Percentiles rank a stretch among this genome's conserved stretches.
These are phyloP conservation scores for Cephalotrichum gorgonifer DNA, from an alignment of 2,329 filamentous ascomycete species.

Conservation along the genomic window DNA sequence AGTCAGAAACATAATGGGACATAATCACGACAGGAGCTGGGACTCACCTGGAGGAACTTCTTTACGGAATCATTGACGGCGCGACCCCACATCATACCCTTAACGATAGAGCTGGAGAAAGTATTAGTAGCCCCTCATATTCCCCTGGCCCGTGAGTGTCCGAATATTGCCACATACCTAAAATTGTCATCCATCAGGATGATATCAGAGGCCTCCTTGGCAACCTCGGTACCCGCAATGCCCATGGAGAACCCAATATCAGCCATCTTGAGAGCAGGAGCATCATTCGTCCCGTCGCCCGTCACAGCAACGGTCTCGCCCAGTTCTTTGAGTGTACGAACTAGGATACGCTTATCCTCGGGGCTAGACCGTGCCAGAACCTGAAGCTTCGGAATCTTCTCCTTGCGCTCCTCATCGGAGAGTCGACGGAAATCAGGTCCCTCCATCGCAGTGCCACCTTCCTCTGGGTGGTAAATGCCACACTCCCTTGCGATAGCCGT, in stretches of 20 bases:
- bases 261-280: slow-evolving; percentile 48
- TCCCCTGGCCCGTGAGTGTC: not conserved
- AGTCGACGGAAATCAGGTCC: slow-evolving; percentile 57
- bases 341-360: slow-evolving; percentile 55
- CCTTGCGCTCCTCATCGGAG: slow-evolving; percentile 46
- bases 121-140: not conserved
- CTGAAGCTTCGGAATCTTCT: slow-evolving; percentile 47
- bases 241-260: slow-evolving; percentile 57
- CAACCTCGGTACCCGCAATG: slow-evolving; percentile 51
- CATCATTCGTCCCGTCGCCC: slow-evolving; percentile 54
- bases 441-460: slow-evolving; percentile 55
- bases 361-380: slow-evolving; percentile 57
- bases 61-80: slow-evolving; percentile 53
- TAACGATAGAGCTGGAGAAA: slow-evolving; percentile 34
- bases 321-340: slow-evolving; percentile 47
- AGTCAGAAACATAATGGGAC: slow-evolving; percentile 1
- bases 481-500: slow-evolving; percentile 65
- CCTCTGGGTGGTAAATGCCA: slow-evolving; percentile 47
- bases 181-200: slow-evolving; percentile 50
- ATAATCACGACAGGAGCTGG: not conserved
- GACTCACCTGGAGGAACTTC: slow-evolving; percentile 47
- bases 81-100: slow-evolving; percentile 51
- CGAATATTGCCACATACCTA: slow-evolving; percentile 14
- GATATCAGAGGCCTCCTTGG: slow-evolving; percentile 52
- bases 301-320: slow-evolving; percentile 50